Base-by-base conservation (phyloP, 305 asterid genomes). In the Fraxinus angustifolia region DNA sequence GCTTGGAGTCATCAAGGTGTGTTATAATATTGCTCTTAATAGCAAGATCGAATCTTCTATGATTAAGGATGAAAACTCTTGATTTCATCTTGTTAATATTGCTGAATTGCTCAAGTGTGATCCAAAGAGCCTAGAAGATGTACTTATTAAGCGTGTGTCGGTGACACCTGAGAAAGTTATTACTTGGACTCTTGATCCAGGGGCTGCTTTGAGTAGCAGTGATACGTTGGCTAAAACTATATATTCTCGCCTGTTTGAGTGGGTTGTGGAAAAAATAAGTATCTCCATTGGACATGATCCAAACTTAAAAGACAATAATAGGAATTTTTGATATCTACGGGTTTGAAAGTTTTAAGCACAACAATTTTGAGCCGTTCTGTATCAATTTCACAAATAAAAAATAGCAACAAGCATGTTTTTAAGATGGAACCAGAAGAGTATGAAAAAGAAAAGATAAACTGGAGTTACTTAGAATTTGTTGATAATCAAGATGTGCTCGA, bases 371-470 rank as follows among this genome's bases (percentile, higher is more conserved):
- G 94, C 98, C 93, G 87, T 96, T 96, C 87, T 96, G 98, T 85
- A 96, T 96, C 91, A 96, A 96, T 90, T 96, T 91, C 86, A 93
- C 98, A 67, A 96, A 96, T 88, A 98, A 96, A 89, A 96, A 96
- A 82, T 89, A 93, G 85, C 8, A 38, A 38, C 45, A 98, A 96
- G 83, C 99, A 96, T 90, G 16, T 42, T 42, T 96, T 96, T 85
- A 96, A 96, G 92, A 42, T 42, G 50, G 16, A 11, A 42, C 50
- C n/a, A 42, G 16, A 42, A 42, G 4, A 42, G 50, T 42, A 11
- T 42, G 4, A 42, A 42, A 42, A 11, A 8, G 48, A 42, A 42
- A 42, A 42, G 50, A 42, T 42, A 42, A 42, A 42, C 14, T 0
- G n/a, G 3, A 42, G 50, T 1, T 42, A 42, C 1, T 2, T 42